Evolutionary conservation across 169 alveolate genomes (phyloP).

Genomic region (Eimeria tenella): DNA sequence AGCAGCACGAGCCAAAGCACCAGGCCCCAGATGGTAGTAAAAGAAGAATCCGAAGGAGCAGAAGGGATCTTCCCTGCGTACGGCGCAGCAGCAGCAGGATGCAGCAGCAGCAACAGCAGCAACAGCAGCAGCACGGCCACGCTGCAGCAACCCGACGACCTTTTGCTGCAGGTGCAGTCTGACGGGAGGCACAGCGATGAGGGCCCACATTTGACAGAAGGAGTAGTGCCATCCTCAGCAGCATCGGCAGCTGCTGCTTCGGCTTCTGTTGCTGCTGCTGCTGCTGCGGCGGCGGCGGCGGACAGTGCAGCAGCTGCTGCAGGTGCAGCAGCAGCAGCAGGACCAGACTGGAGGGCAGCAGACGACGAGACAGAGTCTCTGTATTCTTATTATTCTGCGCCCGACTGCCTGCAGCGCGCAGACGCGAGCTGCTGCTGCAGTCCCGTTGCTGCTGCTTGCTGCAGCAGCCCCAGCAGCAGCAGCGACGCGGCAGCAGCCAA

Average conservation of each 20-base stretch:
- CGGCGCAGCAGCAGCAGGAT: too few relatives aligned
- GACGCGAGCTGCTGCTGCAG: not conserved
- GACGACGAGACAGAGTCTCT: not conserved
- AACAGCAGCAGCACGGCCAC: too few relatives aligned
- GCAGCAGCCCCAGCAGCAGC: constrained; percentile 13
- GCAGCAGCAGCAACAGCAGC: too few relatives aligned
- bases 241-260: not conserved
- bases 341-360: not conserved
- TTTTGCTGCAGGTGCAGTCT: too few relatives aligned
- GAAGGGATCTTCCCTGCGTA: too few relatives aligned
- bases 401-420: constrained; percentile 2
- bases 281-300: not conserved
- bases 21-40: too few relatives aligned
- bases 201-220: too few relatives aligned
- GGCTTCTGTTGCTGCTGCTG: not conserved
- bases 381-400: not conserved
- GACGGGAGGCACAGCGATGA: too few relatives aligned
- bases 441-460: not conserved
- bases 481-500: not conserved
- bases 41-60: too few relatives aligned
- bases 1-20: too few relatives aligned
- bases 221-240: too few relatives aligned
- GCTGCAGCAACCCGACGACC: too few relatives aligned
- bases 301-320: not conserved
- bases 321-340: not conserved